Base-by-base conservation (phyloP, 192 early-diverging fungal species). In the Haplosporangium gracile region DNA sequence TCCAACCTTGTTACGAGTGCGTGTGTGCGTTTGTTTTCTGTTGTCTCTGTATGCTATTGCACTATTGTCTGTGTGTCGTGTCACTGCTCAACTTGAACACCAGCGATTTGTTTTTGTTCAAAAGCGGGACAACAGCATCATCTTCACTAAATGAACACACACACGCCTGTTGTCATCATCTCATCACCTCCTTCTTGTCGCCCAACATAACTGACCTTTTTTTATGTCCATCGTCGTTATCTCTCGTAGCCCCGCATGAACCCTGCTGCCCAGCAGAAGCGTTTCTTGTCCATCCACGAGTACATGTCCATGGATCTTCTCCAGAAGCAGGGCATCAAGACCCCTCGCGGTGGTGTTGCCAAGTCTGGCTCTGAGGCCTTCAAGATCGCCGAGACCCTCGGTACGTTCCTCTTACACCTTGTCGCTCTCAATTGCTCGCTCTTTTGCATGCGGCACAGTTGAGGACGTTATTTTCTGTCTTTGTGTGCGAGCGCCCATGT, bases 211-310 rank as follows among this genome's bases (percentile, higher is more conserved):
- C 16, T 70, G 68, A 9, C 68, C 73, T 20, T 74, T 47, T 18
- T 74, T 42, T 45, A 13, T 74, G 11, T 32, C 26, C 24, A 38
- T 51, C 5, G 29, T 55, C 20, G 15, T 69, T 39, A 32, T 29
- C 29, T 53, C 15, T 32, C 15, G 34, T 75, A 84, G 82, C 82
- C 82, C 73, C 77, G 77, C 74, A 75, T 79, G 77, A 84, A 79
- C 68, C 36, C 55, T 51, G 77, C 55, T 76, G 69, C 53, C 29
- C 93, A 94, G 85, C 93, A 95, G 81, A 94, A 93, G 89, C 96
- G 96, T 81, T 93, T 95, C 94, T 95, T 99, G 68, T 96, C 97
- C 76, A 98, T 99, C 85, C 99, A 99, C 90, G 99, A 99, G 92
- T 96, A 99, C 92, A 89, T 95, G 79, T 99, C 98, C 29, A 97